Conservation (phyloP, 345 rosid genomes). For the Boechera retrofracta region DNA sequence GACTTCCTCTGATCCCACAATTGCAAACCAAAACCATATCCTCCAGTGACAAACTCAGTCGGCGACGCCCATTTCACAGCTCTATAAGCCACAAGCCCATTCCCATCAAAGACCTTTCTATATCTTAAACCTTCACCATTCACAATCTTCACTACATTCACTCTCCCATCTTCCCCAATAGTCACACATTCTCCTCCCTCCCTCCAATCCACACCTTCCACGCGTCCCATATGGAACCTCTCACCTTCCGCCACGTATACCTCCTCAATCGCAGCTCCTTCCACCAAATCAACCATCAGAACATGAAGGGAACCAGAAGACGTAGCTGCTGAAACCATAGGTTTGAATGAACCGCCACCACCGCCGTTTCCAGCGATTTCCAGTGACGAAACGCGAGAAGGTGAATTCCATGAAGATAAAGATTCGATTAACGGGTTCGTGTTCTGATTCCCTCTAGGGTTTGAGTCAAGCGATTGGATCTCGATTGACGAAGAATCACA, state of each 20-base stretch:
- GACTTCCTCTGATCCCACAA: constrained; percentile 91
- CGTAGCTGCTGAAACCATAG: constrained; percentile 63
- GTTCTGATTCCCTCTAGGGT: constrained; percentile 39
- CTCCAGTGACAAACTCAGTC: constrained; percentile 85
- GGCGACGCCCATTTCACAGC: constrained; percentile 90
- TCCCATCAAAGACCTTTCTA: constrained; percentile 67
- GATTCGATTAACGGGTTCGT: constrained; percentile 33
- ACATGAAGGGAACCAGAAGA: constrained; percentile 65
- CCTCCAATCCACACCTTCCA: constrained; percentile 69
- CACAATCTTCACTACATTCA: constrained; percentile 54
- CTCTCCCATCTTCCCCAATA: constrained; percentile 67
- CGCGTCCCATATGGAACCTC: constrained; percentile 61
- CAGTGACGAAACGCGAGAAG: constrained; percentile 73
- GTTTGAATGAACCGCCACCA: constrained; percentile 40
- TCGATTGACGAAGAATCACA: constrained; percentile 58
- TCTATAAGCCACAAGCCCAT: constrained; percentile 74
- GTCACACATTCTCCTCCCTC: constrained; percentile 69
- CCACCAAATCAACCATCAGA: constrained; percentile 45
- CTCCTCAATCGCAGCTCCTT: constrained; percentile 44
- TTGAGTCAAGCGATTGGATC: constrained; percentile 54
- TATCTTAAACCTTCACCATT: constrained; percentile 47
- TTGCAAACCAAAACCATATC: constrained; percentile 78
- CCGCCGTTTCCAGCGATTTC: constrained; percentile 44
- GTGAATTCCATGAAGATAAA: constrained; percentile 60
- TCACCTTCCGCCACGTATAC: constrained; percentile 41